These are phyloP conservation scores for Coffea eugenioides DNA, from an alignment of 257 asterid genomes.

Conservation along the genomic window DNA sequence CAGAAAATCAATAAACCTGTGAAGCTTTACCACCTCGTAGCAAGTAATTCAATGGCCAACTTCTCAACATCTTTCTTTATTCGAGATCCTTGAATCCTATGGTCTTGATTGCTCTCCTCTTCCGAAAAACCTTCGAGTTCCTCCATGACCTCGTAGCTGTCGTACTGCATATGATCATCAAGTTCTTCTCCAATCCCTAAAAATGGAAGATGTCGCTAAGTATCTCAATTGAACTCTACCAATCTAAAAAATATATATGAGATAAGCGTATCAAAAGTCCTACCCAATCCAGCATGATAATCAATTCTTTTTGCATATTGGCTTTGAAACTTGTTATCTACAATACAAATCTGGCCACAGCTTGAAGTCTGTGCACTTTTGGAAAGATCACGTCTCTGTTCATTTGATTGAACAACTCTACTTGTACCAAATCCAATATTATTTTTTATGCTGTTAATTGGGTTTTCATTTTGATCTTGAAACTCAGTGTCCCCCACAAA, in stretches of 20 bases:
- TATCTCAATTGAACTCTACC: background rate
- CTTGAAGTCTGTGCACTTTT: constrained; percentile 1
- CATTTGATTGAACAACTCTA: background rate
- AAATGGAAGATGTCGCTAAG: background rate
- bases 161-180: constrained; percentile 28
- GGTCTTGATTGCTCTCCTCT: constrained; percentile 9
- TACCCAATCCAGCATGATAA: constrained; percentile 2
- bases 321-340: background rate
- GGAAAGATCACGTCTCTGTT: constrained; percentile 2
- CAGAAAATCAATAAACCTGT: background rate
- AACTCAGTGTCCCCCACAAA: constrained; percentile 19
- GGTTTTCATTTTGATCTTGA: constrained; percentile 21
- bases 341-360: background rate
- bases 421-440: constrained; percentile 37
- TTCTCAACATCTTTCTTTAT: constrained; percentile 55
- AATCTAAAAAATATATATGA: background rate
- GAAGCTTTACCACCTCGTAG: constrained; percentile 47
- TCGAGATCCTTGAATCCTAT: constrained; percentile 25
- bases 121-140: constrained; percentile 12
- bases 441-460: constrained; percentile 15
- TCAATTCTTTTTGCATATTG: background rate
- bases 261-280: background rate
- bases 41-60: constrained; percentile 60
- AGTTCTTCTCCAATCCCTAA: constrained; percentile 43
- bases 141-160: constrained; percentile 26